Percentiles rank a stretch among this genome's conserved stretches.
phyloP scores from a whole-genome alignment of 176 grass and related monocot species.

The Cymbopogon citratus region DNA sequence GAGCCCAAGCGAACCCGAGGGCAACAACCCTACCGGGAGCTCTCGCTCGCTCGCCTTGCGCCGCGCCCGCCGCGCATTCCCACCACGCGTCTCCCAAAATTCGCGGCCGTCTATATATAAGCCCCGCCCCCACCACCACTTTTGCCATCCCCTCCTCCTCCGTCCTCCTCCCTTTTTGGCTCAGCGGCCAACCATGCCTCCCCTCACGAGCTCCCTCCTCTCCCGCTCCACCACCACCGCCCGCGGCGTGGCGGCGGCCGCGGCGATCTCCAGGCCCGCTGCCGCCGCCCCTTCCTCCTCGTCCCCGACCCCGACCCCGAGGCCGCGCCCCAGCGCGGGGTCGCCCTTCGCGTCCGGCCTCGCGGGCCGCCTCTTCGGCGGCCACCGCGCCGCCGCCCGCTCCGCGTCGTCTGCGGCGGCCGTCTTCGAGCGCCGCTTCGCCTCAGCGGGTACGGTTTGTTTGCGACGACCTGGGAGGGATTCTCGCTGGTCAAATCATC shows the following conservation, averaged over 20 bases:
- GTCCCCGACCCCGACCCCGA: conserved; percentile 5
- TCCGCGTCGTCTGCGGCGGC: conserved; percentile 42
- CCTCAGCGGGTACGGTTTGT: conserved; percentile 53
- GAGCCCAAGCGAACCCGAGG: not conserved
- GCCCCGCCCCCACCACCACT: not conserved
- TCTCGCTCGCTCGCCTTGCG: not conserved
- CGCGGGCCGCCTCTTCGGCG: conserved; percentile 44
- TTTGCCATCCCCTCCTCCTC: not conserved
- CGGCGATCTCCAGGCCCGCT: conserved; percentile 38
- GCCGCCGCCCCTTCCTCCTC: not conserved
- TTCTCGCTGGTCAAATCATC: not conserved
- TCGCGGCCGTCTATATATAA: conserved; percentile 41
- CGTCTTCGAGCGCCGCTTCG: conserved; percentile 69
- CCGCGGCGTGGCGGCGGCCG: not conserved
- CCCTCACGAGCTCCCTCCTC: conserved; percentile 42
- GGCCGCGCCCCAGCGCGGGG: not conserved
- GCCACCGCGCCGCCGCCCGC: conserved; percentile 38
- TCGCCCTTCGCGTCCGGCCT: conserved; percentile 51
- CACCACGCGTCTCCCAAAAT: conserved; percentile 50
- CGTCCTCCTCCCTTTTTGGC: not conserved
- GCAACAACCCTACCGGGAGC: conserved; percentile 31
- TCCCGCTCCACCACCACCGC: conserved; percentile 37
- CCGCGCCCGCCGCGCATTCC: conserved; percentile 39
- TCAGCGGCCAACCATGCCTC: conserved; percentile 49
- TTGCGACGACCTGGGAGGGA: not conserved